A percentile compares a stretch with the other conserved stretches of the same genome.
Conservation (phyloP, 495 filamentous ascomycete genomes). For the Physcia stellaris region DNA sequence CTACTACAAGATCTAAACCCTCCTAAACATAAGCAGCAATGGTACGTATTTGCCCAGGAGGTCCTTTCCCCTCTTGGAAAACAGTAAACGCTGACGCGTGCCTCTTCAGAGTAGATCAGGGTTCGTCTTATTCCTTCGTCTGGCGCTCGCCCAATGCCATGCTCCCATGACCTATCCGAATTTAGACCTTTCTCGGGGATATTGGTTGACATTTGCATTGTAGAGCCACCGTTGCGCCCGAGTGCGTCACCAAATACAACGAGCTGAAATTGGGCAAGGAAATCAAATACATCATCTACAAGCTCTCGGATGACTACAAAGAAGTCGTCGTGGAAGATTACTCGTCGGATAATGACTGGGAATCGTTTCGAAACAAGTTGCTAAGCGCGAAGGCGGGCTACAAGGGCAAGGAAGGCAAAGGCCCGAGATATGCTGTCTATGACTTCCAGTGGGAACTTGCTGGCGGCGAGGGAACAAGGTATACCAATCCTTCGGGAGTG, state of each 20-base stretch:
- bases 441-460: constrained; percentile 77
- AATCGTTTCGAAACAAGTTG: constrained; percentile 69
- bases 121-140: no score
- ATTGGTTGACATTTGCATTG: no score
- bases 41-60: no score
- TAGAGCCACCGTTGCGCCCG: constrained; percentile 65
- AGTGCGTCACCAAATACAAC: constrained; percentile 76
- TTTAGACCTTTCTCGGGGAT: no score
- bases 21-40: no score
- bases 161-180: neutral
- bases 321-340: constrained; percentile 71
- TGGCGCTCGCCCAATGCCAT: neutral
- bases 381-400: constrained; percentile 44
- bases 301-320: constrained; percentile 87
- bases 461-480: constrained; percentile 72
- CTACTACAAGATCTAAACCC: no score
- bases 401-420: constrained; percentile 50
- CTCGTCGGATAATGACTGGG: constrained; percentile 51
- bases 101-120: constrained; percentile 50
- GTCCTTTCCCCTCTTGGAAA: no score
- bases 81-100: constrained; percentile 1
- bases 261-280: constrained; percentile 81
- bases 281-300: constrained; percentile 94
- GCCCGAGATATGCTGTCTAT: constrained; percentile 86
- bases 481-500: constrained; percentile 13